These are phyloP conservation scores for Trypanosoma caninum DNA, from an alignment of 208 protist genomes.

Conservation along the genomic window DNA sequence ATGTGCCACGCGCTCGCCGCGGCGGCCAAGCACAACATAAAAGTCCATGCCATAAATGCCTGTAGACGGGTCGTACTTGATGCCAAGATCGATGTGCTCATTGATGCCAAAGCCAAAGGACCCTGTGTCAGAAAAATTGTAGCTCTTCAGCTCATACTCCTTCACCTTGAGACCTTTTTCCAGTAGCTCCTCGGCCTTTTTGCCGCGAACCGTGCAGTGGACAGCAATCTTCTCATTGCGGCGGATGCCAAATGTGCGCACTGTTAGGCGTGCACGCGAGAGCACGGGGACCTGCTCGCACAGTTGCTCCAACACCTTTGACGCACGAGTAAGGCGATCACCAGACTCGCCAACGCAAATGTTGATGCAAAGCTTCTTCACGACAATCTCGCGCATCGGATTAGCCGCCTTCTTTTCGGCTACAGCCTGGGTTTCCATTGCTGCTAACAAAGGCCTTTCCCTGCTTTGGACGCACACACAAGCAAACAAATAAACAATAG, in stretches of 20 bases:
- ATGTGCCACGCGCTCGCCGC: slow-evolving; percentile 95
- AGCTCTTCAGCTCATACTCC: slow-evolving; percentile 98
- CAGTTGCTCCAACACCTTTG: slow-evolving; percentile 99
- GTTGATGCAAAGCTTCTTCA: slow-evolving; percentile 99
- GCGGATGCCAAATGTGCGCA: slow-evolving; percentile 98
- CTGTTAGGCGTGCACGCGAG: slow-evolving; percentile 97
- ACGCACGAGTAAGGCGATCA: slow-evolving; percentile 98
- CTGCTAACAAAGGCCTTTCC: slow-evolving; percentile 11
- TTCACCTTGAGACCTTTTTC: slow-evolving; percentile 99
- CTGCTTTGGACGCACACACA: slow-evolving; percentile 7
- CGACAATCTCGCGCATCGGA: slow-evolving; percentile 97
- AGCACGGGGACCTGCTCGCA: slow-evolving; percentile 98
- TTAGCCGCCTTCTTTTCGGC: slow-evolving; percentile 90
- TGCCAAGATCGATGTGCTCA: slow-evolving; percentile 99
- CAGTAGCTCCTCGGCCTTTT: slow-evolving; percentile 99
- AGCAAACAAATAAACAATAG: slow-evolving; percentile 5
- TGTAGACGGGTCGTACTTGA: slow-evolving; percentile 99
- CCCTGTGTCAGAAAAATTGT: slow-evolving; percentile 96
- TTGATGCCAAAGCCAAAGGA: slow-evolving; percentile 99
- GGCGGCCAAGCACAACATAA: slow-evolving; percentile 98
- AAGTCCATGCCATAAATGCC: slow-evolving; percentile 99
- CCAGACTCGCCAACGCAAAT: slow-evolving; percentile 99
- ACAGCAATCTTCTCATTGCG: slow-evolving; percentile 99
- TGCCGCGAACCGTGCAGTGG: slow-evolving; percentile 98
- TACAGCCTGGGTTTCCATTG: slow-evolving; percentile 20